Evolutionary conservation across 2,329 filamentous ascomycete genomes (phyloP), one percentile per base, ranked within the genome.

Genomic region (Aphanoascus verrucosus): DNA sequence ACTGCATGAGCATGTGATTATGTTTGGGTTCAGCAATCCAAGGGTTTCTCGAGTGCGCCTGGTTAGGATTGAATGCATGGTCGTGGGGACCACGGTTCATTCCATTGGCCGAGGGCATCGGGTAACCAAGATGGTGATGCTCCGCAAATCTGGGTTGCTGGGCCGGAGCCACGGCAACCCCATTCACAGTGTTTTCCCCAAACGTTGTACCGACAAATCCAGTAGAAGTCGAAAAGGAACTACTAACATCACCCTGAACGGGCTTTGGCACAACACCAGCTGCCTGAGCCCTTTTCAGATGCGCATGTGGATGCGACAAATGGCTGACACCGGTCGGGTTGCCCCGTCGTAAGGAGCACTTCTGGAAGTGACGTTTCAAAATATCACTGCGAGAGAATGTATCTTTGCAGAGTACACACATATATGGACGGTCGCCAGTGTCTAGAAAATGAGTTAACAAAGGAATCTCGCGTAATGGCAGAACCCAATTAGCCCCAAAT

Each of bases 341-440:
- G 55, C 93, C 93, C 67, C 93, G 85, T 64, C 93, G 84, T 60
- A 96, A 88, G 38, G 93, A 96, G 75, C 93, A 98, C 77, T 98
- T 98, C 72, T 96, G 90, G 74, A 97, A 98, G 74, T 98, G 93
- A 60, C 93, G 88, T 78, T 98, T 98, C 64, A 98, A 76, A 60
- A 98, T 97, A 68, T 98, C 93, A 77, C 89, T 95, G 69, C 93
- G 85, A 47, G 88, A 95, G 73, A 98, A 98, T 34, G 90, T 97
- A 72, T 97, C 93, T 70, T 93, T 89, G 77, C 93, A 98, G 49
- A 98, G 78, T 60, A 94, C 88, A 74, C 93, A 98, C 83, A 94
- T 94, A 75, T 98, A 98, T 54, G 93, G 93, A 61, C 93, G 88
- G 70, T 97, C 91, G 65, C 93, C 93, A 57, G 93, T 97, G 75